phyloP scores from a whole-genome alignment of 179 eudicot genomes.

The Drosera spatulata region DNA sequence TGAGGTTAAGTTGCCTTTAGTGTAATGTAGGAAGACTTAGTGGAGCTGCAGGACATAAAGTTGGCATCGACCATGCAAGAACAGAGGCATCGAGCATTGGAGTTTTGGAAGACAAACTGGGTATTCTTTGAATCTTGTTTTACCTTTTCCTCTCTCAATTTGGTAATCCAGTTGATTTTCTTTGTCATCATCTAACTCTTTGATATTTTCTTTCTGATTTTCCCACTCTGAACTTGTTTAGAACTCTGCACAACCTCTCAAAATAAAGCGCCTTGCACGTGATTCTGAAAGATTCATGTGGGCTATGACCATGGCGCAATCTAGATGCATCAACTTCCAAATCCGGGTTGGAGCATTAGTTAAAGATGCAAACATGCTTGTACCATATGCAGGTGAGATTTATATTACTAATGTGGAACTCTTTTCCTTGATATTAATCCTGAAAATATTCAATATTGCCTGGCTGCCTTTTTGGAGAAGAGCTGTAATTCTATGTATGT shows the following conservation, averaged over 20 bases:
- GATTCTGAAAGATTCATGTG: slow-evolving; percentile 85
- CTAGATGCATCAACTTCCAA: slow-evolving; percentile 68
- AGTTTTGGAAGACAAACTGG: slow-evolving; percentile 99
- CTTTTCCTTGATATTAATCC: too few species aligned
- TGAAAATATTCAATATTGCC: too few species aligned
- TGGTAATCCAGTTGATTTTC: not conserved
- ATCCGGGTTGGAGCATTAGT: slow-evolving; percentile 77
- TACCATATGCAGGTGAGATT: slow-evolving; percentile 91
- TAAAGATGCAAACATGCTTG: slow-evolving; percentile 76
- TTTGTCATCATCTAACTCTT: not conserved
- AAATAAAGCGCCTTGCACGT: slow-evolving; percentile 83
- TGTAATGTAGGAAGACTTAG: slow-evolving; percentile 67
- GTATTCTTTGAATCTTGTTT: slow-evolving; percentile 24
- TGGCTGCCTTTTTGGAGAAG: too few species aligned
- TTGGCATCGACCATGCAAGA: slow-evolving; percentile 60
- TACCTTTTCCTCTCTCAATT: not conserved
- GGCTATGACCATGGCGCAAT: slow-evolving; percentile 88
- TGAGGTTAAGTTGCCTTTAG: slow-evolving; percentile 1
- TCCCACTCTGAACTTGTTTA: slow-evolving; percentile 12
- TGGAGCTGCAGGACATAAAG: slow-evolving; percentile 71
- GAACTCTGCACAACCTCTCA: slow-evolving; percentile 91
- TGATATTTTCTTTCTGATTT: slow-evolving; percentile 3
- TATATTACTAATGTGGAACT: too few species aligned
- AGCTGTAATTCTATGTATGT: too few species aligned
- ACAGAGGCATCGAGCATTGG: slow-evolving; percentile 65